Base-by-base conservation (phyloP, 2,329 filamentous ascomycete genomes). In the Epichloe bromicola region DNA sequence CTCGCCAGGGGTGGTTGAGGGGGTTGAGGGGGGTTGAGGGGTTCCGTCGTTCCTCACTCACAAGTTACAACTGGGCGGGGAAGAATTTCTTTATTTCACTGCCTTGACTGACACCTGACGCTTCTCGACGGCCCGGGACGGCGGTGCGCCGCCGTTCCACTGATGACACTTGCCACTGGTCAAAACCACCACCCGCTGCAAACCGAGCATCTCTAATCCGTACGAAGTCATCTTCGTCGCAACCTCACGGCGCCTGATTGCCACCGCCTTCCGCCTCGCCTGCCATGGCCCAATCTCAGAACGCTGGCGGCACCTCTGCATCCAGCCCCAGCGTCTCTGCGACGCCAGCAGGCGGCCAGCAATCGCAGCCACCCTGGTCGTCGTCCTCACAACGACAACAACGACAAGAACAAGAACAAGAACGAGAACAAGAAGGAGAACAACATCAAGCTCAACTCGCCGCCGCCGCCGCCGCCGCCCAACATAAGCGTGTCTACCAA, bases 401-500 rank as follows among this genome's bases (percentile, higher is more conserved):
- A 7, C 23, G 1, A 26, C 23, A 2, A 8, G 7, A 7, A 26
- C 23, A 26, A 2, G 48, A 38, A 34, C 50, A 51, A 46, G n/a
- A 30, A 11, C 49, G 52, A 26, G 54, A 55, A 42, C 44, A 51
- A 48, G 50, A 46, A 47, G 56, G 53, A 26, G 54, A 46, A 47
- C 56, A 53, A 1, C 6, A 26, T 26, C 48, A 50, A 44, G 46
- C 50, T 42, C 26, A 37, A 30, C 26, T 30, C 26, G 48, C 17
- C 51, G 45, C 38, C 51, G 45, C 38, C 37, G 37, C 38, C 51
- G 45, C 38, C 37, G 37, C 38, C 17, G 46, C 38, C 33, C 42
- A 33, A 45, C 76, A 82, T 62, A 80, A 80, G 65, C 76, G 78
- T 49, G 78, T 81, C 56, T 82, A 82, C 56, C 78, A 82, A 60